Percentiles rank a stretch among this genome's conserved stretches.
These are phyloP conservation scores for Cryptococcus sp. DNA, from an alignment of 1,284 basidiomycete species.

Conservation along the genomic window DNA sequence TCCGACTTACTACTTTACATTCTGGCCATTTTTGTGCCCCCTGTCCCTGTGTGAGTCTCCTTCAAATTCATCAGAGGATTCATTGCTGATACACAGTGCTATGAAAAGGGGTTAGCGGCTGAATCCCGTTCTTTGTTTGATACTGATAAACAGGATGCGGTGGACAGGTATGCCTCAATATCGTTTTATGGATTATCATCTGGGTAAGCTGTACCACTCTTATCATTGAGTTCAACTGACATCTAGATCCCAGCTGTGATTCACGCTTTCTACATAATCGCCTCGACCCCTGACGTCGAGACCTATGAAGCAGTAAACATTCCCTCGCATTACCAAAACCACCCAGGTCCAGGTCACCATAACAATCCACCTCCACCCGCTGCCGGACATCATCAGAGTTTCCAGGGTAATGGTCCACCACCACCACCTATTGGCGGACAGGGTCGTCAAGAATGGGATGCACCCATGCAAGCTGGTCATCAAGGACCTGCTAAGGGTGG, in stretches of 20 bases:
- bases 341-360: not conserved
- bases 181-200: not conserved
- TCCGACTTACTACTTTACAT: not conserved
- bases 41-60: not conserved
- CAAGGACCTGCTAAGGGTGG: not conserved
- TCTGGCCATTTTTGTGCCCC: not conserved
- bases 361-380: not conserved
- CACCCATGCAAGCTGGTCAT: not conserved
- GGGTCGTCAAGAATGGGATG: not conserved
- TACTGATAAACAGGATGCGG: not conserved
- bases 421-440: not conserved
- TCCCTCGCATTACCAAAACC: not conserved
- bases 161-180: not conserved
- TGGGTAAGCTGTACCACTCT: not conserved
- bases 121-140: not conserved
- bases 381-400: not conserved
- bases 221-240: not conserved
- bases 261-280: slow-evolving; percentile 1
- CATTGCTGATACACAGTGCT: not conserved
- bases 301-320: not conserved
- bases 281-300: not conserved
- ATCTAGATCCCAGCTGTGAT: slow-evolving; percentile 1
- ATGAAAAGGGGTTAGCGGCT: not conserved
- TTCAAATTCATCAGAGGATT: not conserved
- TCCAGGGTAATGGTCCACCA: not conserved